phyloP scores from a whole-genome alignment of 2,329 filamentous ascomycete species.

The Hysterium pulicare region DNA sequence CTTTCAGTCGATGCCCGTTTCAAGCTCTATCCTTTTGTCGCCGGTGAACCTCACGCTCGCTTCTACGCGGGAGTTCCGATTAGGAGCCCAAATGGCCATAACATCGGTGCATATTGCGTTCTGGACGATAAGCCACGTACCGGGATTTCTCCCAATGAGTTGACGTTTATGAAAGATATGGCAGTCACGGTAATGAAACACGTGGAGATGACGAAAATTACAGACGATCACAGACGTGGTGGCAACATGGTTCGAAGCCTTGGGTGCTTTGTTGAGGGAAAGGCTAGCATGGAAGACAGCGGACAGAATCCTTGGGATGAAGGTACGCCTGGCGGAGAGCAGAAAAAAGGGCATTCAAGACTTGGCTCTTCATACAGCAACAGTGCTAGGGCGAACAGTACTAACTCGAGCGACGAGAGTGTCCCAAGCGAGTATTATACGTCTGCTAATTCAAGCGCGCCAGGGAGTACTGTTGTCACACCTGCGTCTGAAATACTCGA shows the following conservation, averaged over 20 bases:
- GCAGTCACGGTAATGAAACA: slow-evolving; percentile 57
- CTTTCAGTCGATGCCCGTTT: slow-evolving; percentile 37
- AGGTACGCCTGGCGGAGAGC: neutral
- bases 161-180: slow-evolving; percentile 57
- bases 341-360: slow-evolving; percentile 2
- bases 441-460: slow-evolving; percentile 16
- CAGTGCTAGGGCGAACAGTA: slow-evolving; percentile 17
- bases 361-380: slow-evolving; percentile 12
- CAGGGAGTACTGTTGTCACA: slow-evolving; percentile 18
- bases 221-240: slow-evolving; percentile 51
- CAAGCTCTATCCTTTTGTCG: slow-evolving; percentile 31
- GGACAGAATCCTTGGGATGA: neutral
- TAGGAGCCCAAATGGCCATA: slow-evolving; percentile 53
- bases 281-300: slow-evolving; percentile 3
- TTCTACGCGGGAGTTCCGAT: slow-evolving; percentile 63
- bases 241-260: slow-evolving; percentile 51
- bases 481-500: slow-evolving; percentile 21
- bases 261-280: slow-evolving; percentile 36
- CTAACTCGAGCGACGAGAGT: slow-evolving; percentile 18
- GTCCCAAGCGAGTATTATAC: slow-evolving; percentile 14
- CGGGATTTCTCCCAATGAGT: slow-evolving; percentile 47
- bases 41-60: slow-evolving; percentile 25
- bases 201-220: slow-evolving; percentile 54
- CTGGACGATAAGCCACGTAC: slow-evolving; percentile 56
- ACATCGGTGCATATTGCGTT: slow-evolving; percentile 60